A percentile compares a stretch with the other conserved stretches of the same genome.
phyloP scores from a whole-genome alignment of 2,329 filamentous ascomycete species.

The Zasmidium angulare region DNA sequence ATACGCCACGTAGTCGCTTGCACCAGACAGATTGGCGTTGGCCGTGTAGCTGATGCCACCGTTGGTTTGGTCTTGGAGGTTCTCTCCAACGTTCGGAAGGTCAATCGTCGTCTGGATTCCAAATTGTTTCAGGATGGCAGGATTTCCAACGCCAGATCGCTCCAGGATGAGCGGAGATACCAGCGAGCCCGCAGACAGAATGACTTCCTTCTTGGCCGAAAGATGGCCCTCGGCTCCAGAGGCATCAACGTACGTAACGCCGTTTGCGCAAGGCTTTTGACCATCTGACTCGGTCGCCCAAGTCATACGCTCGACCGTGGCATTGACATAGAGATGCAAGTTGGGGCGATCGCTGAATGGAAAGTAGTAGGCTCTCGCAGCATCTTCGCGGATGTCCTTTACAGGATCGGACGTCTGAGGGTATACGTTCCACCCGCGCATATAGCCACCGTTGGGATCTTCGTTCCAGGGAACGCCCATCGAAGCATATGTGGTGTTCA shows the following conservation, averaged over 20 bases:
- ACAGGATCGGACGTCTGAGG: constrained; percentile 44
- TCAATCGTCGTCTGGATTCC: constrained; percentile 20
- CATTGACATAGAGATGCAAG: constrained; percentile 45
- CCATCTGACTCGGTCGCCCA: constrained; percentile 28
- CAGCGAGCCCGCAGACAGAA: constrained; percentile 50
- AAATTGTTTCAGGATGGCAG: constrained; percentile 43
- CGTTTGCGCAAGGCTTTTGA: constrained; percentile 9
- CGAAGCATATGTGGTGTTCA: constrained; percentile 40
- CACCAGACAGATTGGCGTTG: constrained; percentile 30
- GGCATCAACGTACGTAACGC: constrained; percentile 5
- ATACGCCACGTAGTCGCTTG: constrained; percentile 24
- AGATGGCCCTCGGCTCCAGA: constrained; percentile 3
- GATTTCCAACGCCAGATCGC: constrained; percentile 59
- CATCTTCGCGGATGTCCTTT: constrained; percentile 45
- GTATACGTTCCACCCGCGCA: constrained; percentile 46
- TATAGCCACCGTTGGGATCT: constrained; percentile 45
- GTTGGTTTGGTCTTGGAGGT: constrained; percentile 30
- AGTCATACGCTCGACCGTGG: constrained; percentile 42
- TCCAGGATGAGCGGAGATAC: constrained; percentile 57
- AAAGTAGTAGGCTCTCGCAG: constrained; percentile 50
- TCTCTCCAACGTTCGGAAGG: constrained; percentile 36
- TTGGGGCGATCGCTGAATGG: constrained; percentile 44
- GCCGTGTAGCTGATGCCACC: constrained; percentile 10
- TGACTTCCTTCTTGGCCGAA: constrained; percentile 14
- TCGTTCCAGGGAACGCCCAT: constrained; percentile 40